Evolutionary conservation across 2,329 filamentous ascomycete genomes (phyloP), one percentile per base, ranked within the genome.

Genomic region (Orbilia ellipsospora): DNA sequence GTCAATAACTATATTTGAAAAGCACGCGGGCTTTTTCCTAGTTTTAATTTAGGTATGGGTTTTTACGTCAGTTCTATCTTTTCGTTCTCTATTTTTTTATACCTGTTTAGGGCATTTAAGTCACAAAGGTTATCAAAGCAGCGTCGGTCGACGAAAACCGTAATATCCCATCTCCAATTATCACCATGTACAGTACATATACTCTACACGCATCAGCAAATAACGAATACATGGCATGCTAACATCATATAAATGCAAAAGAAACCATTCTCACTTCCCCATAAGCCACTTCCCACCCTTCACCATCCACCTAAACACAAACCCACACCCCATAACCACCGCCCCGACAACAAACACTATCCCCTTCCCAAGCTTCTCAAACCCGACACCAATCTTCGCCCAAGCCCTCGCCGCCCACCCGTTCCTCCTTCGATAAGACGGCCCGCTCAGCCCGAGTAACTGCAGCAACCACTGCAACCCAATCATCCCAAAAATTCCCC

Each of bases 391-490:
- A 13, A 63, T 44, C 57, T 4, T 40, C 42, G 10, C 12, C 23
- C 42, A 42, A n/a, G 31, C 6, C n/a, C 15, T 36, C 20, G 4
- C 31, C 12, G 15, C 8, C 42, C 40, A 6, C 6, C 40, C 48
- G 2, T 5, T 31, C 42, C 42, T 51, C 18, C 28, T 16, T 6
- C 52, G n/a, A 7, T 28, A n/a, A 16, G 7, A 31, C 1, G 40
- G 36, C 12, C 45, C 60, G 18, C 8, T 52, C 1, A 50, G 36
- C 6, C 45, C 60, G n/a, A 31, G 59, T 18, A 54, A 16, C 60
- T 44, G 18, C 16, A 59, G 36, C 28, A 72, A 48, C 67, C 60
- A 72, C 60, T 65, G 67, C 31, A 72, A 31, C 20, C 28, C 59
- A 13, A 72, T 26, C 8, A 48, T 10, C 52, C 28, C 60, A 48